Base-by-base conservation (phyloP, 106 monocot genomes). In the Dendrobium nobile region DNA sequence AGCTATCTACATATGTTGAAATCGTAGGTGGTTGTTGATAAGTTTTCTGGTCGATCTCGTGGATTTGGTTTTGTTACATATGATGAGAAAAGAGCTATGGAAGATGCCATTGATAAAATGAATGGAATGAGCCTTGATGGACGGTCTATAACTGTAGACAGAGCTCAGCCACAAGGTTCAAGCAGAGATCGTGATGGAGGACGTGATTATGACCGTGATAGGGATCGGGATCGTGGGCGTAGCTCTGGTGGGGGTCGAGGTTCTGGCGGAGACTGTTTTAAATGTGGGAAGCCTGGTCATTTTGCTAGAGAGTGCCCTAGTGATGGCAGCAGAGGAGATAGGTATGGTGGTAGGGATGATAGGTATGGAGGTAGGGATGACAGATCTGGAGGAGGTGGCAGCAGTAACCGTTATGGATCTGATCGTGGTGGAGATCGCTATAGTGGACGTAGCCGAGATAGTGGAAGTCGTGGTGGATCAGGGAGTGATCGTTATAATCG, bases 241-340 rank as follows among this genome's bases (percentile, higher is more conserved):
- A 78, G 81, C 56, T 58, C 9, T 41, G 64, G 78, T 55, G 78
- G 78, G 6, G 72, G 77, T 0, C 82, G 96, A 26, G 82, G 87
- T 47, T 85, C 84, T 18, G 75, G 82, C 58, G 89, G 92, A 26
- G 97, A 98, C 0, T 98, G 98, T 78, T 98, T 91, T 58, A 94
- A 98, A 78, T 98, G 98, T 85, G 92, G 92, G 18, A 98, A 95
- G 56, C 98, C 98, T 67, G 98, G 98, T 4, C 98, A 98, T 84
- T 98, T 98, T 88, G 98, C 98, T 56, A 79, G 98, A 51, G 98
- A 98, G 73, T 98, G 98, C 47, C 98, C 98, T 51, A 92, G 89
- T 77, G 97, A 93, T 89, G 93, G 91, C 9, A 86, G 79, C 20
- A 89, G 94, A 82, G 16, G 95, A 84, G 95, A 95, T 75, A 88